Base-by-base conservation (phyloP, 2,329 filamentous ascomycete genomes). In the Emergomyces africanus region DNA sequence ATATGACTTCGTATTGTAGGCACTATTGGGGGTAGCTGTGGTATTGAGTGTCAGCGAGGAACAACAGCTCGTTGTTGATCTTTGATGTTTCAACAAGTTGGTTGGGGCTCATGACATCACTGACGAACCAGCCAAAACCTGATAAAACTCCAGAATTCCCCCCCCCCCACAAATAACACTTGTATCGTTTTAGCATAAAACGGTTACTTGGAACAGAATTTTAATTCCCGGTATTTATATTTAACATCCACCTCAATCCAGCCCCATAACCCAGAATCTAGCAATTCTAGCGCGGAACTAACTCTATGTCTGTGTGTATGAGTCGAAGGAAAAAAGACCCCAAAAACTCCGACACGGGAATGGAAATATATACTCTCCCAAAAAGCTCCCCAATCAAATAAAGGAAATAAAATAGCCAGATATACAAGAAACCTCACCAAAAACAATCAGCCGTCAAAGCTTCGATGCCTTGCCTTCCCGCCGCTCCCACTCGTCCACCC, bases 401-500 rank as follows among this genome's bases (percentile, higher is more conserved):
- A 9, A n/a, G 3, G n/a, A 28, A n/a, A 20, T 18, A 8, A 15
- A 15, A 10, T 25, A 28, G 3, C 46, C 6, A 3, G 28, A 49
- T 30, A 49, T 30, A 30, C 28, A 33, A 51, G 30, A 33, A 12
- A 10, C 6, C 8, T 33, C 8, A 18, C 10, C 18, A 30, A 14
- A 33, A 44, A n/a, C n/a, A n/a, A 42, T 9, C 10, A n/a, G 20
- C 53, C 25, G 23, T 55, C 25, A 55, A 8, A 55, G 53, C 53
- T 55, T 55, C 14, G 53, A 44, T n/a, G 23, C 37, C 51, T 62
- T 64, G 39, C 64, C 64, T 39, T 56, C 74, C 61, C 72, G 73
- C 54, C 74, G 70, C 73, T 78, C 79, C 73, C 80, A 79, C 64
- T 77, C 74, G 61, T 77, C 75, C 57, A 82, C 79, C 64, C 74